A percentile compares a stretch with the other conserved stretches of the same genome.
Evolutionary conservation across 108 stramenopile species (phyloP).

Genomic region (Cyclotella baltica): DNA sequence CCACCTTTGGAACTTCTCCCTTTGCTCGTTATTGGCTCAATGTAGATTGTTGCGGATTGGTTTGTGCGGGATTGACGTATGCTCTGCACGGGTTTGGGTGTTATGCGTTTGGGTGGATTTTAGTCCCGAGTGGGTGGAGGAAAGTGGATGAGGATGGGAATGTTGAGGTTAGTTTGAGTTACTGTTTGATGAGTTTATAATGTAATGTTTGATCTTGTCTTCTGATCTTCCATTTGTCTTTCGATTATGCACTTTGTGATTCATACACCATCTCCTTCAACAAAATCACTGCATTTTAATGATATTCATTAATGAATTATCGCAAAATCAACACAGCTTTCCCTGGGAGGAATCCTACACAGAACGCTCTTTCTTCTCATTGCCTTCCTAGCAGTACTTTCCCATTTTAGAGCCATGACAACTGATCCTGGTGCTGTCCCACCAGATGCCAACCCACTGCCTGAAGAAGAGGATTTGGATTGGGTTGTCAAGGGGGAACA

Average conservation of each 20-base stretch:
- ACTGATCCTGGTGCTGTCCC: conserved; percentile 91
- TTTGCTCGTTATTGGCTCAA: conserved; percentile 87
- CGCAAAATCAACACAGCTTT: conserved; percentile 35
- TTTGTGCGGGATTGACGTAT: conserved; percentile 84
- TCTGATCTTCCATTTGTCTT: neutral
- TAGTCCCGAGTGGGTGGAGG: conserved; percentile 88
- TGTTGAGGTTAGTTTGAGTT: conserved; percentile 36
- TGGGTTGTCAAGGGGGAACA: conserved; percentile 33
- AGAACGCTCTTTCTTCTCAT: conserved; percentile 63
- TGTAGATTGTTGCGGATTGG: conserved; percentile 85
- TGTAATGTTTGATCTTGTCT: neutral
- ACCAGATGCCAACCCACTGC: conserved; percentile 79
- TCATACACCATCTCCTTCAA: neutral
- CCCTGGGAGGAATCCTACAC: conserved; percentile 63
- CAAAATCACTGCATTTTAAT: neutral
- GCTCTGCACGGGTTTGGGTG: conserved; percentile 69
- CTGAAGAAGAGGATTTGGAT: conserved; percentile 48
- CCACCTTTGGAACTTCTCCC: conserved; percentile 74
- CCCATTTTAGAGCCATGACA: conserved; percentile 93
- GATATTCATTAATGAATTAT: neutral
- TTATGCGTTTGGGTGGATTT: conserved; percentile 70
- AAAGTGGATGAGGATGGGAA: conserved; percentile 62
- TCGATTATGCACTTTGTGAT: neutral
- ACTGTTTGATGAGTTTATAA: neutral
- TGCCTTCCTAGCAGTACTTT: conserved; percentile 65